Evolutionary conservation across 2,329 filamentous ascomycete genomes (phyloP).

Genomic region (Ramularia collo-cygni): DNA sequence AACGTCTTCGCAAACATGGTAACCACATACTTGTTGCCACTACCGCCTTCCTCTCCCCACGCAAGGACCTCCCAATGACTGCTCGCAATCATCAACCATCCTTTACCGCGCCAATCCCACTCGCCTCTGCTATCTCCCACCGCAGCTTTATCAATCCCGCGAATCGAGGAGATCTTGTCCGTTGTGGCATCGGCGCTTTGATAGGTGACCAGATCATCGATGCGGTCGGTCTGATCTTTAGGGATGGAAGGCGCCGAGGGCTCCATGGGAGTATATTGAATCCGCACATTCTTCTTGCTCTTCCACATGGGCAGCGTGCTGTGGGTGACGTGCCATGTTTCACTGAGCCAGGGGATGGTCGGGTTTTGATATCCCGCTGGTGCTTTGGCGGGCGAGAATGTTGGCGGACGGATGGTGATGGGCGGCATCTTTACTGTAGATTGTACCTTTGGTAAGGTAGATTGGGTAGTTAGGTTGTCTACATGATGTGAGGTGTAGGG

Average conservation of each 20-base stretch:
- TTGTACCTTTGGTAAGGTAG: constrained; percentile 2
- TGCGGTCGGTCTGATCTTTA: constrained; percentile 37
- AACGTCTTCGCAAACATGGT: constrained; percentile 79
- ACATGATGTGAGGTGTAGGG: constrained; percentile 6
- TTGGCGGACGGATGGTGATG: constrained; percentile 26
- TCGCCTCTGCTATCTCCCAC: constrained; percentile 30
- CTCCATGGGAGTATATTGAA: constrained; percentile 60
- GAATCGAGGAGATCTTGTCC: constrained; percentile 52
- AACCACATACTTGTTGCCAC: constrained; percentile 58
- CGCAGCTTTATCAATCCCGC: constrained; percentile 56
- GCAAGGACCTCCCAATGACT: constrained; percentile 78
- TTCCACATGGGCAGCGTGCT: constrained; percentile 76
- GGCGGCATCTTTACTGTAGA: constrained; percentile 12
- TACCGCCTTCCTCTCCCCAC: constrained; percentile 53
- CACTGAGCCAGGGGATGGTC: constrained; percentile 52
- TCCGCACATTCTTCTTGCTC: constrained; percentile 69
- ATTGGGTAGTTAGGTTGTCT: constrained; percentile 1
- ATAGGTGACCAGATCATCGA: constrained; percentile 70
- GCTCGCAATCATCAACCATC: constrained; percentile 63
- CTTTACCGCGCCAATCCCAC: constrained; percentile 75
- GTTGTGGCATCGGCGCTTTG: constrained; percentile 44
- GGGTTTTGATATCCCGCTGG: constrained; percentile 38
- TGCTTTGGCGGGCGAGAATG: constrained; percentile 22
- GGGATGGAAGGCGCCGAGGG: constrained; percentile 28
- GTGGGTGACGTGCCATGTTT: constrained; percentile 69